Conservation (phyloP, 768 basidiomycete genomes). For the Naganishia vishniacii region DNA sequence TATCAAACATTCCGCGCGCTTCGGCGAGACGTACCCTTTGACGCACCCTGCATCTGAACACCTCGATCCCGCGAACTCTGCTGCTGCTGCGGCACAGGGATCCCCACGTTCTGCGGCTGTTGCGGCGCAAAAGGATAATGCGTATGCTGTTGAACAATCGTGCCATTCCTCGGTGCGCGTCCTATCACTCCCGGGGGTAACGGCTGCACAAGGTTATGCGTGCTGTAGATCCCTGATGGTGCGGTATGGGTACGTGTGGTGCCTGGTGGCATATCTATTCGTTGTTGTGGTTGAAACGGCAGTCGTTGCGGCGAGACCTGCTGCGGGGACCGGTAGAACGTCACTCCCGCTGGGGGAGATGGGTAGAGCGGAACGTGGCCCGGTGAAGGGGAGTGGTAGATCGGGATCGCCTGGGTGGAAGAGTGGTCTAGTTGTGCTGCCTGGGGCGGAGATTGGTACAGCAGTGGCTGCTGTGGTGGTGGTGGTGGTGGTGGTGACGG, state of each 20-base stretch:
- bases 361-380: not conserved
- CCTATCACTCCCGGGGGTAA: conserved; percentile 8
- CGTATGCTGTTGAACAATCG: conserved; percentile 14
- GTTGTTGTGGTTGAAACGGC: not conserved
- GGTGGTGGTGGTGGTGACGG: conserved; percentile 8
- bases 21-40: no score
- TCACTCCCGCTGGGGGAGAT: not conserved
- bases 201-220: conserved; percentile 8
- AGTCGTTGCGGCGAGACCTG: conserved; percentile 2
- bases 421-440: not conserved
- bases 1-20: no score
- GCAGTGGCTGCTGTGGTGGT: not conserved
- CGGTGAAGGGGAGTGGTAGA: not conserved
- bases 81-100: not conserved
- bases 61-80: not conserved
- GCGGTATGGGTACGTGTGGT: not conserved
- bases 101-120: not conserved
- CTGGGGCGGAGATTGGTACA: conserved; percentile 4
- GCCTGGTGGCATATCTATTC: not conserved
- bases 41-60: not conserved
- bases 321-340: not conserved
- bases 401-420: not conserved
- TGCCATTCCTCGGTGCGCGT: conserved; percentile 8
- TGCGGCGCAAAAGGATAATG: conserved; percentile 9
- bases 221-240: not conserved